Percentiles rank a stretch among this genome's conserved stretches.
These are phyloP conservation scores for Cercophora scortea DNA, from an alignment of 495 filamentous ascomycete species.

Conservation along the genomic window DNA sequence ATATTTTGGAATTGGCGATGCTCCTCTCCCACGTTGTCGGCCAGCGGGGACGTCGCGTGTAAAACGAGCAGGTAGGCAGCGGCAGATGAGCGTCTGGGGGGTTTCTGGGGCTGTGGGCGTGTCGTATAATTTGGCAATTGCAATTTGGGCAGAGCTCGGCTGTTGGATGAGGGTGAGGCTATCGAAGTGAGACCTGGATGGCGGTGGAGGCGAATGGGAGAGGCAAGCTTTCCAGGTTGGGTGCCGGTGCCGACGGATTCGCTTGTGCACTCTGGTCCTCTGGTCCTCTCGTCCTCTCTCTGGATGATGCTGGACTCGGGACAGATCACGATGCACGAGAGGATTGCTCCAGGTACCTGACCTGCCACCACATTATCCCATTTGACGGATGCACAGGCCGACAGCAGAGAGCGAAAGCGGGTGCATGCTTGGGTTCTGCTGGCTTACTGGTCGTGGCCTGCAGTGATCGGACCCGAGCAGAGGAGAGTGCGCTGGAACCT, in stretches of 20 bases:
- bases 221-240: too few relatives aligned
- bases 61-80: neutral
- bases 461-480: conserved; percentile 6
- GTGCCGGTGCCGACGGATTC: too few relatives aligned
- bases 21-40: neutral
- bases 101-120: neutral
- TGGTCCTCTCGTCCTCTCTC: too few relatives aligned
- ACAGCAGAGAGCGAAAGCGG: neutral
- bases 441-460: neutral
- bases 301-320: too few relatives aligned
- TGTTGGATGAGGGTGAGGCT: too few relatives aligned
- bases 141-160: neutral
- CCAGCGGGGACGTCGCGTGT: neutral
- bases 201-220: too few relatives aligned
- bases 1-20: neutral
- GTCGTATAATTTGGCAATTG: neutral
- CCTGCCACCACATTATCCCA: too few relatives aligned
- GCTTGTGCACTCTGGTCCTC: too few relatives aligned
- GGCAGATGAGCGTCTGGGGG: neutral
- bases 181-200: too few relatives aligned
- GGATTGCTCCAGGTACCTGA: neutral
- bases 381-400: neutral
- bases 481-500: neutral
- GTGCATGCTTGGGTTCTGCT: conserved; percentile 1
- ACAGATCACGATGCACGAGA: neutral